Evolutionary conservation across 495 filamentous ascomycete genomes (phyloP).

Genomic region (Aspergillus homomorphus): DNA sequence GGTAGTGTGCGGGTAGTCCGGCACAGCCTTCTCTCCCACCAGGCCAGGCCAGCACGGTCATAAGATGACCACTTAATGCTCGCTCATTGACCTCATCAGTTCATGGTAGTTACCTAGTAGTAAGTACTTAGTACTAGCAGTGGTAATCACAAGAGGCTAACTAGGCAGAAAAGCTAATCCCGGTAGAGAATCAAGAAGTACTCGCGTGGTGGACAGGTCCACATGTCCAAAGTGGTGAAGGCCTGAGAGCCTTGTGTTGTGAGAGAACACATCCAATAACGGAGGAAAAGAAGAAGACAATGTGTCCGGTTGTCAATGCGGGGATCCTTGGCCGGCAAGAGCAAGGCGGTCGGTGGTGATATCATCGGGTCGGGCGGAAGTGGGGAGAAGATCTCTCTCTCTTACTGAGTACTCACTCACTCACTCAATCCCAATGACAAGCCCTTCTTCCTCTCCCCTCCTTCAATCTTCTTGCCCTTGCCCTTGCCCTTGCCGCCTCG

Average conservation of each 20-base stretch:
- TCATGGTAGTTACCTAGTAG: too few relatives aligned
- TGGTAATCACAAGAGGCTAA: too few relatives aligned
- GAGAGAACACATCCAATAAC: too few relatives aligned
- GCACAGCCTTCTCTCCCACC: conserved; percentile 2
- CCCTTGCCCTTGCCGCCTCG: too few relatives aligned
- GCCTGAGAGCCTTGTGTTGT: too few relatives aligned
- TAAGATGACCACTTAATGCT: conserved; percentile 2
- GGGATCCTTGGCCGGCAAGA: background rate
- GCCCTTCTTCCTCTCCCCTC: too few relatives aligned
- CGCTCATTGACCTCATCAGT: background rate
- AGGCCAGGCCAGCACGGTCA: background rate
- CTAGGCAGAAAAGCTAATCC: background rate
- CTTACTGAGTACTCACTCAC: too few relatives aligned
- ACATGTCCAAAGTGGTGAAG: background rate
- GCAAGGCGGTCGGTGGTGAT: conserved; percentile 1
- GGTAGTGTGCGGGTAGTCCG: background rate
- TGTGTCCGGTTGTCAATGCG: conserved; percentile 1
- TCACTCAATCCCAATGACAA: too few relatives aligned
- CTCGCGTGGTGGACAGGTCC: background rate
- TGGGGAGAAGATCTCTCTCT: background rate
- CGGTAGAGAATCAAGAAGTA: background rate
- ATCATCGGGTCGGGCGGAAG: conserved; percentile 1
- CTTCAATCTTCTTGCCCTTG: too few relatives aligned
- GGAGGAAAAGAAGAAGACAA: background rate
- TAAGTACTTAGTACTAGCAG: too few relatives aligned